Percentiles rank a stretch among this genome's conserved stretches.
phyloP scores from a whole-genome alignment of 805 yeast genomes.

The Crinitomyces ghanaensis region DNA sequence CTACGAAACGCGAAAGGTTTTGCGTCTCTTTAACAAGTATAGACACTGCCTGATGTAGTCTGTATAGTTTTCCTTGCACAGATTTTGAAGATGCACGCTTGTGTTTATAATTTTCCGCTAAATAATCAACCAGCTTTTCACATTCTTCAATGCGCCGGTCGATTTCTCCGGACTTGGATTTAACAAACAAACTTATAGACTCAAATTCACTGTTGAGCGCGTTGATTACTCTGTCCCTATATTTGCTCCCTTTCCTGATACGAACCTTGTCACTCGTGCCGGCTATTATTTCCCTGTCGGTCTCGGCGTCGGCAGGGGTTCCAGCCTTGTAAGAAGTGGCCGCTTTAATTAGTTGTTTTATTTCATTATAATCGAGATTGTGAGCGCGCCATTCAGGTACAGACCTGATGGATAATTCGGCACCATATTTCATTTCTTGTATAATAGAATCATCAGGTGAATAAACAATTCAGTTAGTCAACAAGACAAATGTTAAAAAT shows the following conservation, averaged over 20 bases:
- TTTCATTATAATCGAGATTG: constrained; percentile 71
- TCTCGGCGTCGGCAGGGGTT: constrained; percentile 14
- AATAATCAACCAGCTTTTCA: constrained; percentile 27
- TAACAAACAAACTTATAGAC: constrained; percentile 45
- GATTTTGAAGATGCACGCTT: constrained; percentile 10
- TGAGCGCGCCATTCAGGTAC: constrained; percentile 82
- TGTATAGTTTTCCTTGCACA: constrained; percentile 15
- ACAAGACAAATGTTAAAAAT: neutral
- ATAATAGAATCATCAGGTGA: neutral
- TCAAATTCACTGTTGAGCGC: too few species aligned
- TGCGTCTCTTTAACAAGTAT: constrained; percentile 43
- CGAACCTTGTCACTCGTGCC: constrained; percentile 51
- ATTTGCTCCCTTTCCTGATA: constrained; percentile 17
- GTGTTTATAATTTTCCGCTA: constrained; percentile 17
- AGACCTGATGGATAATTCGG: constrained; percentile 59
- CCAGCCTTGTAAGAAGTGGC: constrained; percentile 33
- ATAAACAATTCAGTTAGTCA: neutral
- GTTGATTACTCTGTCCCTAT: neutral
- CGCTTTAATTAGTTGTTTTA: constrained; percentile 52
- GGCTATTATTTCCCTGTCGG: constrained; percentile 34
- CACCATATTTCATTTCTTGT: constrained; percentile 80
- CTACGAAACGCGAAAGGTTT: constrained; percentile 55
- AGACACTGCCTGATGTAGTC: constrained; percentile 29
- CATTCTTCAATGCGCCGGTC: constrained; percentile 37
- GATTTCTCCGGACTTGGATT: constrained; percentile 59